A percentile compares a stretch with the other conserved stretches of the same genome.
phyloP scores from a whole-genome alignment of 2,329 filamentous ascomycete genomes.

The Aspergillus sp. region DNA sequence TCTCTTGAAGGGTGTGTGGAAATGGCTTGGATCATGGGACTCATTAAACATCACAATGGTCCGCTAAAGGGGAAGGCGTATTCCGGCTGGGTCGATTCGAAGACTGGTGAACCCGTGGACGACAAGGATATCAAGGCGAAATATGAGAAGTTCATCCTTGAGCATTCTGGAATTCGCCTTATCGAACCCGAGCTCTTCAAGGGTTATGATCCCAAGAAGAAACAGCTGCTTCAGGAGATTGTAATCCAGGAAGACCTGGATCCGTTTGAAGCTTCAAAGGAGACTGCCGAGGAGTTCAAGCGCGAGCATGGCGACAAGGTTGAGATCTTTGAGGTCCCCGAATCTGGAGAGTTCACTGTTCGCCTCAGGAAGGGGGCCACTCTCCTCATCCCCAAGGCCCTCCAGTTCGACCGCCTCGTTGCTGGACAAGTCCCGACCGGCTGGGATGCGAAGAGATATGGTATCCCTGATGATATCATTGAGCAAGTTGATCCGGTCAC shows the following conservation, averaged over 20 bases:
- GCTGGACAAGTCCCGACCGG: conserved; percentile 96
- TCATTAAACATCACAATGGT: conserved; percentile 98
- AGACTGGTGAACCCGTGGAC: conserved; percentile 91
- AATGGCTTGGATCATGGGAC: conserved; percentile 99
- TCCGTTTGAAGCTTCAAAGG: conserved; percentile 94
- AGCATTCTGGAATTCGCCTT: conserved; percentile 94
- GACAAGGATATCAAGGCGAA: conserved; percentile 98
- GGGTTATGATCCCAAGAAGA: conserved; percentile 97
- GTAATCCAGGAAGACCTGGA: conserved; percentile 97
- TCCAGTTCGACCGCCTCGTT: conserved; percentile 94
- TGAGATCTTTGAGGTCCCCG: conserved; percentile 91
- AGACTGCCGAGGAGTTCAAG: conserved; percentile 96
- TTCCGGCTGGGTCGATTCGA: conserved; percentile 92
- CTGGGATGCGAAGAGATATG: conserved; percentile 95
- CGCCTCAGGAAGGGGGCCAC: conserved; percentile 94
- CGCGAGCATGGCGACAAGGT: conserved; percentile 97
- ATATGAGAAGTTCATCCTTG: conserved; percentile 95
- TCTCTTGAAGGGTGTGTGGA: conserved; percentile 97
- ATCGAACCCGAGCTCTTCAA: conserved; percentile 97
- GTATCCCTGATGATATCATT: conserved; percentile 96
- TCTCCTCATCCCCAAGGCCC: conserved; percentile 92
- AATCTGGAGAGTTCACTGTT: conserved; percentile 91
- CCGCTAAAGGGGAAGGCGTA: conserved; percentile 94
- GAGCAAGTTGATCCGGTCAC: conserved; percentile 96
- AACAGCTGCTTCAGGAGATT: conserved; percentile 96